Conservation (phyloP, 768 basidiomycete genomes). For the Punctularia strigosozonata region DNA sequence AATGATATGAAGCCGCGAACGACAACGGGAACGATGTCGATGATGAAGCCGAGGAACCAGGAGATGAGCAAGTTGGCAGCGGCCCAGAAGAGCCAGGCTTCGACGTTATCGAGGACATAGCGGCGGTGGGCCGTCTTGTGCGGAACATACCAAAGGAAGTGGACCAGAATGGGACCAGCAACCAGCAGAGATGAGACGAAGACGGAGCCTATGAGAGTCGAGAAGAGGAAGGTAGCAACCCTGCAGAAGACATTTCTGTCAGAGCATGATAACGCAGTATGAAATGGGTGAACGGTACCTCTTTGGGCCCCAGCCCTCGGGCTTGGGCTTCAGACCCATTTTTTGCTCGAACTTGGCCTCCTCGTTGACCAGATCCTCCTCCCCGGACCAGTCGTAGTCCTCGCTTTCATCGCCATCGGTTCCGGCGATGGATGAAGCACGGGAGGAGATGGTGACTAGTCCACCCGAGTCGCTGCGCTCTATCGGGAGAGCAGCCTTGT, state of each 20-base stretch:
- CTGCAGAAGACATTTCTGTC: constrained; percentile 20
- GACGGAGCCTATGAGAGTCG: constrained; percentile 61
- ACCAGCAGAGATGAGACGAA: constrained; percentile 52
- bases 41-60: constrained; percentile 64
- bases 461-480: constrained; percentile 8
- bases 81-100: constrained; percentile 77
- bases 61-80: constrained; percentile 69
- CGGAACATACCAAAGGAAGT: constrained; percentile 61
- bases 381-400: constrained; percentile 69
- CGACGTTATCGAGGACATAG: constrained; percentile 52
- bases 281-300: constrained; percentile 23
- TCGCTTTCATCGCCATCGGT: constrained; percentile 46
- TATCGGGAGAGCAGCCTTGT: constrained; percentile 2
- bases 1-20: constrained; percentile 39
- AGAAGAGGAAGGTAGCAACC: constrained; percentile 49
- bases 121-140: constrained; percentile 42
- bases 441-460: constrained; percentile 18
- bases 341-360: constrained; percentile 53
- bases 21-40: constrained; percentile 55
- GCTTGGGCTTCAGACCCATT: constrained; percentile 37
- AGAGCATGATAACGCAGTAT: constrained; percentile 1
- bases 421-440: constrained; percentile 31
- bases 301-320: constrained; percentile 37
- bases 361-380: constrained; percentile 64
- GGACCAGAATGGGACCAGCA: constrained; percentile 47